Evolutionary conservation across 2,329 filamentous ascomycete genomes (phyloP).

Genomic region (Paraphoma chrysanthemicola): DNA sequence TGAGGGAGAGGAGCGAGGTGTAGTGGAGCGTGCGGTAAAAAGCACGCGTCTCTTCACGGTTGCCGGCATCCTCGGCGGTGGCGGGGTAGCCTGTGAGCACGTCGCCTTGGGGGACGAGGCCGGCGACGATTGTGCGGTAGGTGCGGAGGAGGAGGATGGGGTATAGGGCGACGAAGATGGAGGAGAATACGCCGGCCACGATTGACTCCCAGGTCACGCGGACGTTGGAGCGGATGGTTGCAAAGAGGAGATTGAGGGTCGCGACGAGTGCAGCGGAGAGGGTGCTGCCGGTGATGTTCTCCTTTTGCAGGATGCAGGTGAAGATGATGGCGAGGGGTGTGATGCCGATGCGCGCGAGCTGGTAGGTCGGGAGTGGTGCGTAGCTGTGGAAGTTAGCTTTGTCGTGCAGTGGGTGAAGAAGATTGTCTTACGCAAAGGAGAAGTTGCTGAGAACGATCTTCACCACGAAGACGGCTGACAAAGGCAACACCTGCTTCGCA

Average conservation of each 20-base stretch:
- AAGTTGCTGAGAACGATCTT: constrained; percentile 62
- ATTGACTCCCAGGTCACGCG: constrained; percentile 60
- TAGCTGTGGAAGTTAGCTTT: constrained; percentile 49
- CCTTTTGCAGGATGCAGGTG: constrained; percentile 55
- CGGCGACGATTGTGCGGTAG: constrained; percentile 56
- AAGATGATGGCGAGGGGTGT: constrained; percentile 59
- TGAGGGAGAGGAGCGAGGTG: constrained; percentile 57
- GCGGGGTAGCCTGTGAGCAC: constrained; percentile 50
- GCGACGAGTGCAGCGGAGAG: constrained; percentile 60
- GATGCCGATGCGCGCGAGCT: constrained; percentile 59
- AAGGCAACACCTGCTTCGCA: constrained; percentile 57
- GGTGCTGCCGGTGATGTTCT: constrained; percentile 55
- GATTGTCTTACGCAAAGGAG: constrained; percentile 56
- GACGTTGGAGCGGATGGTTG: constrained; percentile 53
- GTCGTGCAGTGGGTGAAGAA: background rate
- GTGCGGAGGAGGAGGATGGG: constrained; percentile 59
- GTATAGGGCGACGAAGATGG: constrained; percentile 59
- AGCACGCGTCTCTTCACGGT: constrained; percentile 57
- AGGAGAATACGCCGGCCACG: constrained; percentile 60
- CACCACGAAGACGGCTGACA: constrained; percentile 58
- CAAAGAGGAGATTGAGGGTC: constrained; percentile 59
- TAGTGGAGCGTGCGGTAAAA: constrained; percentile 62
- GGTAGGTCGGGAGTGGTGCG: constrained; percentile 59
- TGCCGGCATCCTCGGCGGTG: constrained; percentile 37
- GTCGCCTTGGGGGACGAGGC: constrained; percentile 54